Base-by-base conservation (phyloP, 140 eudicot species). In the Anethum foeniculum region DNA sequence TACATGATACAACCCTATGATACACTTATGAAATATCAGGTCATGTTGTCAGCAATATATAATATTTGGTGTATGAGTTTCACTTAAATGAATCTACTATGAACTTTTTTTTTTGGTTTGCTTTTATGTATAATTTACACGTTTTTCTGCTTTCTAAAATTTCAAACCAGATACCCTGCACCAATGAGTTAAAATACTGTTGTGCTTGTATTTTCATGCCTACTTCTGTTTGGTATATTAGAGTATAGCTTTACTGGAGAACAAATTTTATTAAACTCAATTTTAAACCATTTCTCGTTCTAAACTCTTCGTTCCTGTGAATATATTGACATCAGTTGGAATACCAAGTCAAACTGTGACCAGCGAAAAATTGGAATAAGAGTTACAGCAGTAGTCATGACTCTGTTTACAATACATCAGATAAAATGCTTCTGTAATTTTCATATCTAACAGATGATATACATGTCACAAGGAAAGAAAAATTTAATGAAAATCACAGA, bases 361-460 rank as follows among this genome's bases (percentile, higher is more conserved):
- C 14, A 9, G 68, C n/a, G 71, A 62, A 62, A 60, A 62, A 62
- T 12, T 25, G 34, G 36, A 62, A 10, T 62, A 39, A 72, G 9
- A 72, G 64, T 79, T 79, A 64, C 62, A 41, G 56, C 41, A 12
- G 62, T 62, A 41, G 43, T 72, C 62, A 64, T 69, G 16, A 62
- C 75, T 78, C 25, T 60, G 47, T 15, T 60, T 43, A 13, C 49
- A 27, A 64, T 79, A 79, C 64, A 79, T 28, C 62, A 64, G 51
- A 36, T 44, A 8, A 14, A 32, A 62, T 64, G 73, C 49, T 79
- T 62, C 74, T 79, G 44, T 43, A n/a, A 43, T 43, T 69, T 27
- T 14, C 49, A 64, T 78, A 78, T 78, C 49, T 39, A 77, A 56
- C 80, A 77, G 54, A 41, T 27, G 71, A 36, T 38, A 79, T 41